Base-by-base conservation (phyloP, 495 filamentous ascomycete genomes). In the Aspergillus nidulans region DNA sequence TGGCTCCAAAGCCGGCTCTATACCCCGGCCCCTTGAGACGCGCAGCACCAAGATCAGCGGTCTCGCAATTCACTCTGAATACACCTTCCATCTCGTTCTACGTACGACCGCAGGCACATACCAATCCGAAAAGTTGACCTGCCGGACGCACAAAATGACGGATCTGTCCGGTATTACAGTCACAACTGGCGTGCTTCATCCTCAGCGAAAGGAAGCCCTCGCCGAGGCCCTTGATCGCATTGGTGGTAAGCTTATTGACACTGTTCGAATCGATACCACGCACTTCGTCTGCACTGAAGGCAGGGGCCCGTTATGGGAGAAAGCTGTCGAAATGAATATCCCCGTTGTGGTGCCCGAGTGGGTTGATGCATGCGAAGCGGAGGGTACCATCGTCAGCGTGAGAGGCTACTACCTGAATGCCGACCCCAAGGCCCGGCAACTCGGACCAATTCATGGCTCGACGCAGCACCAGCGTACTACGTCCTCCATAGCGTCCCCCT, bases 271-370 rank as follows among this genome's bases (percentile, higher is more conserved):
- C 56, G 94, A 99, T 63, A 99, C 94, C 3, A 99, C 94, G 15
- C 94, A 99, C 70, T 99, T 97, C 68, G 92, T 99, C 46, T 97
- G 92, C 59, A 92, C 89, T n/a, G 95, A 99, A 66, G 92, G 92
- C 2, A 76, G 91, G 16, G 94, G 94, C 8, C 79, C 86, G 42
- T 77, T 83, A 20, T 99, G 95, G 95, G 95, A 97, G 72, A 91
- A 90, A 69, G 94, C 95, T 13, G 85, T 90, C 36, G 92, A 97
- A 74, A 94, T 94, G 85, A 99, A 97, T 72, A 95, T 99, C 43
- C 94, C 94, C 6, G 90, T 97, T 10, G 95, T 99, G n/a, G 79
- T 91, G 56, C 95, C 95, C 18, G 95, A 97, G 69, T 99, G 94
- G 94, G 81, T 99, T 19, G 85, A 92, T 54, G 91, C 89, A 10